These are phyloP conservation scores for Quercus engelmannii DNA, from an alignment of 306 rosid species.

Conservation along the genomic window DNA sequence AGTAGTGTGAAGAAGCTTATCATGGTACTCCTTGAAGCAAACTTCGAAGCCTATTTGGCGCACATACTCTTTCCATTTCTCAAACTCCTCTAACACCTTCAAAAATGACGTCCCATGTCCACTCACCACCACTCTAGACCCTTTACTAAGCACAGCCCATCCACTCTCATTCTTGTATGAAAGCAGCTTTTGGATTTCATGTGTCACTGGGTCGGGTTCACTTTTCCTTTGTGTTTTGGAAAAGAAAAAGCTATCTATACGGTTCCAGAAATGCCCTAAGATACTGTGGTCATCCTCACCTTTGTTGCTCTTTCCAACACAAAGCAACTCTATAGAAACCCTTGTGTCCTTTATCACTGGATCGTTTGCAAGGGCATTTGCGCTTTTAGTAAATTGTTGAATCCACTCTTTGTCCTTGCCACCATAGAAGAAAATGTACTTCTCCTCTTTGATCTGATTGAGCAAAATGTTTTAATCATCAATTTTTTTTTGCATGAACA, in stretches of 20 bases:
- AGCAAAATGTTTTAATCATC: background rate
- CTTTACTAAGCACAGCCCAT: conserved; percentile 60
- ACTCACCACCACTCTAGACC: conserved; percentile 36
- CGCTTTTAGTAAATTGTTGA: conserved; percentile 24
- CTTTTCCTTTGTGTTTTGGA: conserved; percentile 3
- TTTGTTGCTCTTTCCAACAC: conserved; percentile 20
- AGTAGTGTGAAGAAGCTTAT: conserved; percentile 3
- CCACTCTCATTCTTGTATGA: conserved; percentile 69
- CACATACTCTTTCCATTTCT: conserved; percentile 42
- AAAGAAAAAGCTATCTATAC: conserved; percentile 25
- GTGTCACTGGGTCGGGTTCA: conserved; percentile 19
- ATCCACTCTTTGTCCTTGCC: conserved; percentile 35
- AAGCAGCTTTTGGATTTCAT: conserved; percentile 59
- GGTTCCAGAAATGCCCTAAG: conserved; percentile 31
- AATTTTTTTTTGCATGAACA: too few relatives aligned
- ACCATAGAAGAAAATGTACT: conserved; percentile 41
- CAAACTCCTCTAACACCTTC: conserved; percentile 51
- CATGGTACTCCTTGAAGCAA: conserved; percentile 9
- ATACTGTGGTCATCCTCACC: conserved; percentile 30
- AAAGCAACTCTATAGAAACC: conserved; percentile 20
- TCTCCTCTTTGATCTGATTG: conserved; percentile 33
- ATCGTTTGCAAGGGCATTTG: conserved; percentile 18
- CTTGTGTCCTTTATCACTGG: conserved; percentile 19
- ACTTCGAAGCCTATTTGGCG: conserved; percentile 25
- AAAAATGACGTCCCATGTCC: conserved; percentile 51